Conservation (phyloP, 2,329 filamentous ascomycete species). For the Botrytis fragariae region DNA sequence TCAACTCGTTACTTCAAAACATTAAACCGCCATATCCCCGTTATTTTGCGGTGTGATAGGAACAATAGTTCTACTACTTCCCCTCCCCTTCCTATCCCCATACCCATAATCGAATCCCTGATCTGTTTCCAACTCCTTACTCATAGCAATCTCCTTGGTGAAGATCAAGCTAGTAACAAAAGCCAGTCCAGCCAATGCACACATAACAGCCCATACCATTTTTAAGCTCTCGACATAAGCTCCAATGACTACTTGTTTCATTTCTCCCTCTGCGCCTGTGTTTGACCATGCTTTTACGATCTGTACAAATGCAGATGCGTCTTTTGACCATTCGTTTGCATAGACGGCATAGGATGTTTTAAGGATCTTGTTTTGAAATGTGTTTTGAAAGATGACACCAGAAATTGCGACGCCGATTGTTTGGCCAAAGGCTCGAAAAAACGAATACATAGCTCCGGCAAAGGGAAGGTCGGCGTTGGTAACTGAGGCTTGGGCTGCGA, state of each 20-base stretch:
- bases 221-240: slow-evolving; percentile 29
- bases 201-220: slow-evolving; percentile 34
- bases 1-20: not conserved
- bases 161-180: slow-evolving; percentile 42
- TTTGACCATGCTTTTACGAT: slow-evolving; percentile 26
- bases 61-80: not conserved
- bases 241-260: slow-evolving; percentile 21
- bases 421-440: slow-evolving; percentile 60
- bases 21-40: not conserved
- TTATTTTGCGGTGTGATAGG: not conserved
- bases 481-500: slow-evolving; percentile 60
- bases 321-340: slow-evolving; percentile 25
- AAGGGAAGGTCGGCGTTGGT: slow-evolving; percentile 55
- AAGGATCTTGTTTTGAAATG: slow-evolving; percentile 34
- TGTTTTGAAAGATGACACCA: slow-evolving; percentile 68
- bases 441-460: slow-evolving; percentile 62
- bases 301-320: slow-evolving; percentile 29
- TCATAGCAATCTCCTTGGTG: slow-evolving; percentile 52
- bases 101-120: slow-evolving; percentile 19
- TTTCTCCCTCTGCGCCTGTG: slow-evolving; percentile 18
- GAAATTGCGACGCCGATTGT: slow-evolving; percentile 45
- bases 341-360: slow-evolving; percentile 22
- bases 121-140: slow-evolving; percentile 41
- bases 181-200: slow-evolving; percentile 26
- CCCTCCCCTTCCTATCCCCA: not conserved